Evolutionary conservation across 1,139 yeast genomes (phyloP), one percentile per base, ranked within the genome.

Genomic region (Kluyveromyces sp.): DNA sequence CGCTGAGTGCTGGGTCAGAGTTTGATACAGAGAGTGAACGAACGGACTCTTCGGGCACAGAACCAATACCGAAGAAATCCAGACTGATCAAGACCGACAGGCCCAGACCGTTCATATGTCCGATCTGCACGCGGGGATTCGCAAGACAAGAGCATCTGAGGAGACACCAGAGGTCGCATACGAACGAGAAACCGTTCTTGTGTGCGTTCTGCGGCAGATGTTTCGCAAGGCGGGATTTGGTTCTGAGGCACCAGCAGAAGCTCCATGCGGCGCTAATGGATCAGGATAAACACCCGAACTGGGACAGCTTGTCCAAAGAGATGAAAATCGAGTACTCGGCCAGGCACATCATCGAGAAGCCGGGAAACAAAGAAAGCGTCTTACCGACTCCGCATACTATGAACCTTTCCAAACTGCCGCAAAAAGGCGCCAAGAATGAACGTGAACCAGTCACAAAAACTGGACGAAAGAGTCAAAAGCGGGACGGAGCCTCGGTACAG

Each of bases 171-270:
- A 71, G 97, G 39, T 83, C 95, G 1, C 99, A 92, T 63, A 92
- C 98, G 3, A 88, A 89, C 61, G 98, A 92, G 63, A 92, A 89
- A 62, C 98, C 98, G 1, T 92, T 85, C 64, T 86, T 85, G 55
- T 92, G 99, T 68, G 94, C 95, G 1, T 95, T 92, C 16, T 92
- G 98, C 65, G 97, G 94, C 47, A 77, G 97, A 31, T 85, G 95
- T 63, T 92, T 92, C 66, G 94, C 96, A 19, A 72, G 98, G 50
- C 70, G 97, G 49, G 98, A 92, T 65, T 75, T 92, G 61, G 80
- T 92, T 33, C 71, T 92, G 46, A 74, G 98, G 46, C 98, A 92
- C 68, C 95, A 94, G 56, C 96, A 89, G 64, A 92, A 92, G 61
- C 72, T 92, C 22, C 98, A 92, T 62, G 83, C 95, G 0, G 65